phyloP scores from a whole-genome alignment of 2,329 filamentous ascomycete species.

The Aschersonia sp. region DNA sequence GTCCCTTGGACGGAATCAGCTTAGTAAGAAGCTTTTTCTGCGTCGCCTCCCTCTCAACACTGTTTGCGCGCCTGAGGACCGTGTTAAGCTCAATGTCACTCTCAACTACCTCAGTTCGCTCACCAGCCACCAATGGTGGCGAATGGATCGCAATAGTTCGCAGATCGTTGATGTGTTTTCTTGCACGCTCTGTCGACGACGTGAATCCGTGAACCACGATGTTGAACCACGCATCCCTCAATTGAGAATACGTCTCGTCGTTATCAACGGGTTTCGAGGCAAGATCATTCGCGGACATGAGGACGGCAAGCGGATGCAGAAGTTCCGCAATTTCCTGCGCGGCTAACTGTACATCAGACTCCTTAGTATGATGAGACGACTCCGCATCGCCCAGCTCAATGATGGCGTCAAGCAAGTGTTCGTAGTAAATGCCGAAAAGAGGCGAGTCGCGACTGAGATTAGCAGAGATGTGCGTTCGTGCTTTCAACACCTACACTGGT shows the following conservation, averaged over 20 bases:
- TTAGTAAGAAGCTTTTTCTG: slow-evolving; percentile 68
- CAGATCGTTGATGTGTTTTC: slow-evolving; percentile 61
- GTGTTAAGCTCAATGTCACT: slow-evolving; percentile 96
- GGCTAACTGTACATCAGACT: slow-evolving; percentile 68
- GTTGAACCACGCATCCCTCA: slow-evolving; percentile 96
- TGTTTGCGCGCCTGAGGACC: slow-evolving; percentile 75
- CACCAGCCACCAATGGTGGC: slow-evolving; percentile 72
- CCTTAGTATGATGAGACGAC: slow-evolving; percentile 56
- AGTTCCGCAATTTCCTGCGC: slow-evolving; percentile 79
- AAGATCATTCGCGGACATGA: slow-evolving; percentile 56
- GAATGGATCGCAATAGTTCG: slow-evolving; percentile 77
- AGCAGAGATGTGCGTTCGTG: slow-evolving; percentile 63
- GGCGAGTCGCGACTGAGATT: slow-evolving; percentile 54
- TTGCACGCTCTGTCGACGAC: slow-evolving; percentile 56
- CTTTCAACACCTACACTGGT: slow-evolving; percentile 43
- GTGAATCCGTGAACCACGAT: slow-evolving; percentile 88
- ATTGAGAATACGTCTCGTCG: slow-evolving; percentile 56
- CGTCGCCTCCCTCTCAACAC: slow-evolving; percentile 57
- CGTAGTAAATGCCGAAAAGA: slow-evolving; percentile 70
- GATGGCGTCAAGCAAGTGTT: slow-evolving; percentile 71
- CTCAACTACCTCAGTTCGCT: slow-evolving; percentile 78
- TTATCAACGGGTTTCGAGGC: slow-evolving; percentile 33
- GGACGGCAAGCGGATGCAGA: slow-evolving; percentile 70
- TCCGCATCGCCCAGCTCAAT: slow-evolving; percentile 82
- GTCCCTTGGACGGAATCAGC: slow-evolving; percentile 60